Percentiles rank a stretch among this genome's conserved stretches.
Evolutionary conservation across 2,329 filamentous ascomycete species (phyloP).

Genomic region (Scolecobasidium constrictum): DNA sequence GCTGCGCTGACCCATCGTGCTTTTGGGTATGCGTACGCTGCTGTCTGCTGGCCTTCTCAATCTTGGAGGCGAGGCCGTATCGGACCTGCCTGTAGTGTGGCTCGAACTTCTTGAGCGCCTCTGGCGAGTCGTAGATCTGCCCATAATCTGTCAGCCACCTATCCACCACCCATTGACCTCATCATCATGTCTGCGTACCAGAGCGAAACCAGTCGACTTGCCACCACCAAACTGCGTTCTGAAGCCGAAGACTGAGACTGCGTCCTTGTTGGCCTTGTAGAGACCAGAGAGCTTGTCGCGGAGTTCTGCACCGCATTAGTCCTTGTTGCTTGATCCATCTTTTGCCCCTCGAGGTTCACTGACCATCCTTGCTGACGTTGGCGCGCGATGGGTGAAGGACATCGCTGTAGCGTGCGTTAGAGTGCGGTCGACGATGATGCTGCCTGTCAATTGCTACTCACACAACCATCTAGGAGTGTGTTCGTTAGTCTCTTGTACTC

Average conservation of each 20-base stretch:
- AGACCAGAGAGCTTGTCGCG: constrained; percentile 85
- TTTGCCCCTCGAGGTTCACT: neutral
- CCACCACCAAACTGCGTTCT: constrained; percentile 98
- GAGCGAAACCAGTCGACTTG: constrained; percentile 98
- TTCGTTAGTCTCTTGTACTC: constrained; percentile 9
- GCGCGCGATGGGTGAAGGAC: constrained; percentile 97
- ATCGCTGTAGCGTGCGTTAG: constrained; percentile 52
- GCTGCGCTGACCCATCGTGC: neutral
- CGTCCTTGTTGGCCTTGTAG: constrained; percentile 98
- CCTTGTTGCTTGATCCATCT: neutral
- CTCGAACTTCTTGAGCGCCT: constrained; percentile 99
- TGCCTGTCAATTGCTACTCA: constrained; percentile 2
- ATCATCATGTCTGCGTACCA: constrained; percentile 34
- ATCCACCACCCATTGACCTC: neutral
- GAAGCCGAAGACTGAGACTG: constrained; percentile 96
- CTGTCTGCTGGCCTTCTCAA: constrained; percentile 96
- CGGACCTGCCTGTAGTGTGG: constrained; percentile 94
- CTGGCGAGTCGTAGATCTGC: constrained; percentile 83
- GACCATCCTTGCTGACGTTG: constrained; percentile 88
- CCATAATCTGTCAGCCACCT: neutral
- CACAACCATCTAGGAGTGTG: constrained; percentile 11
- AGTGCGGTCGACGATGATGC: neutral
- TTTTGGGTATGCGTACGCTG: constrained; percentile 66
- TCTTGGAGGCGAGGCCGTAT: constrained; percentile 84
- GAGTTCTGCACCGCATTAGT: constrained; percentile 56